Evolutionary conservation across 768 basidiomycete species (phyloP).

Genomic region (Amanita exitialis): DNA sequence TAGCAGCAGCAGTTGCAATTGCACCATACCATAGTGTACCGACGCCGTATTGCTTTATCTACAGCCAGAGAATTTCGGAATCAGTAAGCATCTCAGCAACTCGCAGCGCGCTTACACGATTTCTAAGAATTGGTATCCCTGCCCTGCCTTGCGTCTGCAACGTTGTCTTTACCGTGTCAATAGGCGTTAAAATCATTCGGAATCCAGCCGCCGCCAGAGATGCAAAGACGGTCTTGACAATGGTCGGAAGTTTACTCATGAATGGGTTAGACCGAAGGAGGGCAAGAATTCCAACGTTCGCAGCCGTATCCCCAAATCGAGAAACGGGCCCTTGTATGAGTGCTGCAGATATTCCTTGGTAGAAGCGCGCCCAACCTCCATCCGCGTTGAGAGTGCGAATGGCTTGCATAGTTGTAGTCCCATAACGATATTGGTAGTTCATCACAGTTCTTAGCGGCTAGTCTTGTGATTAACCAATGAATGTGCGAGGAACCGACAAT

Average conservation of each 20-base stretch:
- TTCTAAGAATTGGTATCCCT: slow-evolving; percentile 56
- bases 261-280: slow-evolving; percentile 70
- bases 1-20: slow-evolving; percentile 84
- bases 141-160: slow-evolving; percentile 81
- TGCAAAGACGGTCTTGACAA: slow-evolving; percentile 73
- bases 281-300: slow-evolving; percentile 87
- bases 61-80: neutral
- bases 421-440: slow-evolving; percentile 94
- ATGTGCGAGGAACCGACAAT: neutral
- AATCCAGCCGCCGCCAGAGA: slow-evolving; percentile 74
- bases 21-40: slow-evolving; percentile 85
- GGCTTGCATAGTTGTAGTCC: slow-evolving; percentile 62
- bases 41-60: slow-evolving; percentile 67
- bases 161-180: slow-evolving; percentile 94
- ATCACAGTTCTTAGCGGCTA: slow-evolving; percentile 92
- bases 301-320: slow-evolving; percentile 92
- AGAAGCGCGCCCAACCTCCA: slow-evolving; percentile 78
- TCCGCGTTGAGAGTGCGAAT: slow-evolving; percentile 61
- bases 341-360: slow-evolving; percentile 80
- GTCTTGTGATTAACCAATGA: neutral
- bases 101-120: slow-evolving; percentile 34
- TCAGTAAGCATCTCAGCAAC: neutral
- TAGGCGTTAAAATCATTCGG: slow-evolving; percentile 81
- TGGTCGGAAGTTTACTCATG: slow-evolving; percentile 49
- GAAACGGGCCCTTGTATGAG: slow-evolving; percentile 77